Evolutionary conservation across 1,284 basidiomycete species (phyloP), one percentile per base, ranked within the genome.

Genomic region (Xerocomus nothofagi): DNA sequence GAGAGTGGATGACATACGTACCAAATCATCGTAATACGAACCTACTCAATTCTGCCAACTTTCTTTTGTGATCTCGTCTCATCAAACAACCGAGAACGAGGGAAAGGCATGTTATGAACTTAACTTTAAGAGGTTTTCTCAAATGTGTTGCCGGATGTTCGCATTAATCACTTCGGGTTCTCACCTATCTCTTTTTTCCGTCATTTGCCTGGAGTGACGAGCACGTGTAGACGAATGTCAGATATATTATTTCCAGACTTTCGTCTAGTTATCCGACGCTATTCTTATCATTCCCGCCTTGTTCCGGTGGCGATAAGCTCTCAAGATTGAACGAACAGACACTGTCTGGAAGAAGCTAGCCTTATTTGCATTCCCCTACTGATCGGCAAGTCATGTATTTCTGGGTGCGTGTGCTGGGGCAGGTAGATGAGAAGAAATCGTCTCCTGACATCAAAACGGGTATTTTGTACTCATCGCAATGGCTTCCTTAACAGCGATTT

Each of bases 1-100:
- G 30, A 27, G 26, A 20, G 36, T 37, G 27, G 27, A 37, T 38
- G 52, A 57, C n/a, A 23, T 36, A 32, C 18, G 32, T 24, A 57
- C 29, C 11, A 38, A 42, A 44, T 24, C 6, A 31, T 39, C 31
- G 26, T 41, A 26, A 43, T 36, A n/a, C 11, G 29, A 54, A 44
- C 27, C 31, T 32, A 47, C 27, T 47, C 46, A 18, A 43, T 44
- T 17, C 45, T 30, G 27, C 39, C 44, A 41, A 42, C 11, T 4
- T 30, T 26, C n/a, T 43, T 59, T 47, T 24, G 31, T 34, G 48
- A 37, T 27, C 39, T 57, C 53, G 39, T 62, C 56, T 9, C 34
- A 36, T 47, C 30, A 36, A 49, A 41, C 59, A 59, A 39, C 54
- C 51, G 60, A 56, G 51, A 62, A 66, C 55, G 60, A 61, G 60